These are phyloP conservation scores for Globisporangium polare DNA, from an alignment of 352 stramenopile species.

Conservation along the genomic window DNA sequence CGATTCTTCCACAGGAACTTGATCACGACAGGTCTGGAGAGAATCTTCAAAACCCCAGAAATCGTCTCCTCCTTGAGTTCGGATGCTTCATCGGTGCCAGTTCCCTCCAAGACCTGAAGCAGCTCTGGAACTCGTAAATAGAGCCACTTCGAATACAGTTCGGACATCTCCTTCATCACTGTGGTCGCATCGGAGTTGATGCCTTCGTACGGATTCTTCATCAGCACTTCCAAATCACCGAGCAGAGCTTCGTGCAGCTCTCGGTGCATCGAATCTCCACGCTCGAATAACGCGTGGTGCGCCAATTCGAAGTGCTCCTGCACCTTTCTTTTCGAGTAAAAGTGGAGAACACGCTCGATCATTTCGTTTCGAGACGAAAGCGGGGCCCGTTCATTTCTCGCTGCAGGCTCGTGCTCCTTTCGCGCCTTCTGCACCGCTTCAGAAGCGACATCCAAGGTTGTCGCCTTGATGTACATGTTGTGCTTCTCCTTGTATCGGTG, in stretches of 20 bases:
- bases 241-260: constrained; percentile 43
- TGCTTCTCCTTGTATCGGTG: constrained; percentile 45
- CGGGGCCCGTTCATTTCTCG: constrained; percentile 20
- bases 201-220: constrained; percentile 55
- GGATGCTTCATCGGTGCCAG: constrained; percentile 9
- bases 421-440: constrained; percentile 29
- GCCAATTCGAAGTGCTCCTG: constrained; percentile 63
- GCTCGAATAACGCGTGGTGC: constrained; percentile 29
- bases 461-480: constrained; percentile 48
- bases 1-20: constrained; percentile 49
- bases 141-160: constrained; percentile 57
- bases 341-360: constrained; percentile 60
- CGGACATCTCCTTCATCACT: constrained; percentile 47
- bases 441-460: constrained; percentile 47
- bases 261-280: constrained; percentile 15
- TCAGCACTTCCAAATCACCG: constrained; percentile 39
- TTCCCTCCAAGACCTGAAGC: constrained; percentile 45
- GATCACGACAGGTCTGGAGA: constrained; percentile 34
- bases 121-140: constrained; percentile 33
- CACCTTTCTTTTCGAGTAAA: constrained; percentile 53
- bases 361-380: constrained; percentile 64
- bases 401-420: constrained; percentile 12
- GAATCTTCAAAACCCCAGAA: constrained; percentile 28
- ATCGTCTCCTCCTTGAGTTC: constrained; percentile 45
- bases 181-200: constrained; percentile 32